Evolutionary conservation across 1,284 basidiomycete species (phyloP).

Genomic region (Trichosporon asahii): DNA sequence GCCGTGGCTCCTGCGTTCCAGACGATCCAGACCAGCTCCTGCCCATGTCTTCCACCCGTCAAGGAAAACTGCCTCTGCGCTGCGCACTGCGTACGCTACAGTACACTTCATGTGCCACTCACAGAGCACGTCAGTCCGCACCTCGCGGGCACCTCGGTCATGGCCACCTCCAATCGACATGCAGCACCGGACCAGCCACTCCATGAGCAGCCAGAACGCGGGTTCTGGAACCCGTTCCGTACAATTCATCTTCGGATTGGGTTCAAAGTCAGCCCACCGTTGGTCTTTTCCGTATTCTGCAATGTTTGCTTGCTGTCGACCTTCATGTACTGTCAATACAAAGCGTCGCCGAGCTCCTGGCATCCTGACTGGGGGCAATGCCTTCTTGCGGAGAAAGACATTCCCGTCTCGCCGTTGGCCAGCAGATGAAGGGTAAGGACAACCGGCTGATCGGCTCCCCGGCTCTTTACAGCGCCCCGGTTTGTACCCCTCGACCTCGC

Average conservation of each 20-base stretch:
- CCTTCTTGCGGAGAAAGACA: not conserved
- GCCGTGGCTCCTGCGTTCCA: not conserved
- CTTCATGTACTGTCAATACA: not conserved
- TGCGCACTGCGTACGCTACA: not conserved
- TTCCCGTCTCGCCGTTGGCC: no score
- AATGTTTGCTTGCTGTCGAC: no score
- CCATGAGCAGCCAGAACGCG: not conserved
- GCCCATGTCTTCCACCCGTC: no score
- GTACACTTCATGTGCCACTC: not conserved
- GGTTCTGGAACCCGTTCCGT: not conserved
- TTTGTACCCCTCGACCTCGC: not conserved
- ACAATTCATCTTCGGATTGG: not conserved
- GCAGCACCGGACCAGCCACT: not conserved
- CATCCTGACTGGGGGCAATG: no score
- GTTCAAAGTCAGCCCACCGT: not conserved
- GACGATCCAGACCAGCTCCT: not conserved
- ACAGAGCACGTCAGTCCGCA: not conserved
- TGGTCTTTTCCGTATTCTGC: not conserved
- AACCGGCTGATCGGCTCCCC: not conserved
- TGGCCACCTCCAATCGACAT: not conserved
- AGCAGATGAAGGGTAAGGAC: no score
- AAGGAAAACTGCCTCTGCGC: no score
- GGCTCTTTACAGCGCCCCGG: not conserved
- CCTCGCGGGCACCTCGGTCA: not conserved
- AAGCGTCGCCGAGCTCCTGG: not conserved